Conservation (phyloP, 176 grass and related monocot species). For the Stipa capillata region DNA sequence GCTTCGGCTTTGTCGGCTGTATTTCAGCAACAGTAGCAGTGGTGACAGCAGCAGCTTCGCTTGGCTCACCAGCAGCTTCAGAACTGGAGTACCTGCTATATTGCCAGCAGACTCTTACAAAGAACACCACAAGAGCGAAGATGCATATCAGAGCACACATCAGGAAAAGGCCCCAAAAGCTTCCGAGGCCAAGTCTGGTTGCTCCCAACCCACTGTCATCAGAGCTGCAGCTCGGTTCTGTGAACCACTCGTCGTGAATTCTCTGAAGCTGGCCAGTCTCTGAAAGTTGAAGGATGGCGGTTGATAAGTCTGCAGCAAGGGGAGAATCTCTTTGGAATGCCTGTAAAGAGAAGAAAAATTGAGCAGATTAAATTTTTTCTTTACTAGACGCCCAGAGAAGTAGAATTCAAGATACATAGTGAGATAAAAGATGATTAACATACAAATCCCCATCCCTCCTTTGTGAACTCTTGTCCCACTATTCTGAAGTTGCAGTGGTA, state of each 20-base stretch:
- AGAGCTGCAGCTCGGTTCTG: slow-evolving; percentile 23
- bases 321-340: slow-evolving; percentile 91
- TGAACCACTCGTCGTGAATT: slow-evolving; percentile 73
- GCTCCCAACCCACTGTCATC: slow-evolving; percentile 38
- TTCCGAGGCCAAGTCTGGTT: slow-evolving; percentile 47
- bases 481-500: slow-evolving; percentile 62
- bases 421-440: slow-evolving; percentile 19
- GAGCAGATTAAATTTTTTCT: background rate
- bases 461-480: slow-evolving; percentile 74
- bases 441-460: slow-evolving; percentile 97
- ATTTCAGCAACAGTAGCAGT: background rate
- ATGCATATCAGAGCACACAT: slow-evolving; percentile 55
- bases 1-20: background rate
- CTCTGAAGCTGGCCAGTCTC: slow-evolving; percentile 79
- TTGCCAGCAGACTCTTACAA: slow-evolving; percentile 41
- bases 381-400: background rate
- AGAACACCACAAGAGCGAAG: slow-evolving; percentile 44
- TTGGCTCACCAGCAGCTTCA: background rate
- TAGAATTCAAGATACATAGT: background rate
- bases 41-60: background rate
- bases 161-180: slow-evolving; percentile 88
- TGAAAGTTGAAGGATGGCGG: slow-evolving; percentile 77
- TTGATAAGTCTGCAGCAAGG: slow-evolving; percentile 71
- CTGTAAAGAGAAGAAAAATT: slow-evolving; percentile 27
- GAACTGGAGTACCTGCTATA: slow-evolving; percentile 33